These are phyloP conservation scores for Davidsoniella virescens DNA, from an alignment of 2,329 filamentous ascomycete species.

Conservation along the genomic window DNA sequence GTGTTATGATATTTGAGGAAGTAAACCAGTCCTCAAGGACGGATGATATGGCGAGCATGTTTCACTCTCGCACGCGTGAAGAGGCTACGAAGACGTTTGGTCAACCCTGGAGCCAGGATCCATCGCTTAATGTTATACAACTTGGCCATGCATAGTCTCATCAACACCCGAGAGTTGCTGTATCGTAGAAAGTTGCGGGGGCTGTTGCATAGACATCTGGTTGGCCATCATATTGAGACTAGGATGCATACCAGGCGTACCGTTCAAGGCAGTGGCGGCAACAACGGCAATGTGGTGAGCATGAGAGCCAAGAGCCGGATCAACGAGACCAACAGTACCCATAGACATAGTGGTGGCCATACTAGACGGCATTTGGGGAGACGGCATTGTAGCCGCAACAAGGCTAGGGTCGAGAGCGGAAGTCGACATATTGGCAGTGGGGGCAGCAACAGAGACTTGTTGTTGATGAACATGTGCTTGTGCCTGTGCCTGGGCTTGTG, in stretches of 20 bases:
- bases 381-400: slow-evolving; percentile 10
- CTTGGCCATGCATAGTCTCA: slow-evolving; percentile 9
- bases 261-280: background rate
- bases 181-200: slow-evolving; percentile 3
- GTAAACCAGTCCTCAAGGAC: too few species aligned
- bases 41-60: too few species aligned
- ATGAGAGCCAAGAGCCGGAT: slow-evolving; percentile 9
- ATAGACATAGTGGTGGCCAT: slow-evolving; percentile 10
- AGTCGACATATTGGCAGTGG: slow-evolving; percentile 11
- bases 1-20: too few species aligned
- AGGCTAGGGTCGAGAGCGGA: slow-evolving; percentile 9
- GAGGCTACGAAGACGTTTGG: background rate
- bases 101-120: slow-evolving; percentile 4
- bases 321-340: slow-evolving; percentile 3
- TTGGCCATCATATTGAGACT: slow-evolving; percentile 10
- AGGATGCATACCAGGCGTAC: slow-evolving; percentile 4
- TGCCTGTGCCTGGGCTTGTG: slow-evolving; percentile 16
- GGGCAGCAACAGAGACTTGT: slow-evolving; percentile 5
- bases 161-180: slow-evolving; percentile 9
- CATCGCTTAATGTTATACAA: slow-evolving; percentile 8
- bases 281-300: slow-evolving; percentile 3
- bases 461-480: slow-evolving; percentile 3
- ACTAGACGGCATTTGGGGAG: slow-evolving; percentile 9
- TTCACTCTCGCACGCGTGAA: background rate
- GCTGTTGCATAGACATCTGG: slow-evolving; percentile 4